Percentiles rank a stretch among this genome's conserved stretches.
These are phyloP conservation scores for Catharanthus roseus DNA, from an alignment of 257 asterid genomes.

Conservation along the genomic window DNA sequence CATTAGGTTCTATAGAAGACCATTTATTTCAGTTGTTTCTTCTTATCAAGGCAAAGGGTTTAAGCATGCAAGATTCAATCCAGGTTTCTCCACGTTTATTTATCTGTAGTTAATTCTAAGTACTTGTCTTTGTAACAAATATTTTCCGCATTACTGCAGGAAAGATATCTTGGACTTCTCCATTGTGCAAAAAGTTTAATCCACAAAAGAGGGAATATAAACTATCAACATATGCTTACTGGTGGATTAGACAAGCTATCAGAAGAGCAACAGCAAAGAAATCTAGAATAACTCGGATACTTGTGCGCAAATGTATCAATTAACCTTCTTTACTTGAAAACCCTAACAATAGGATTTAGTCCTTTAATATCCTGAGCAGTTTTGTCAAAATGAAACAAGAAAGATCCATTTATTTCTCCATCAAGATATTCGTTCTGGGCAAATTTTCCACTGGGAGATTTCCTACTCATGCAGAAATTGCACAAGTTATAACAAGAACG, in stretches of 20 bases:
- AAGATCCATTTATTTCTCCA: background rate
- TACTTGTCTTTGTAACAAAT: background rate
- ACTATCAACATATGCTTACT: conserved; percentile 63
- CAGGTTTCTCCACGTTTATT: conserved; percentile 37
- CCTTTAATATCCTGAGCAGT: background rate
- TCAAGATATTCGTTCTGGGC: no score
- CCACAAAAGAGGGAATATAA: conserved; percentile 57
- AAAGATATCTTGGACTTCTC: conserved; percentile 61
- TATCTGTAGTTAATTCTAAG: no score
- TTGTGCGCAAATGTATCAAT: conserved; percentile 29
- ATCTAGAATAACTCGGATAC: conserved; percentile 47
- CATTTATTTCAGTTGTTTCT: conserved; percentile 49
- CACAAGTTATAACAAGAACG: conserved; percentile 28
- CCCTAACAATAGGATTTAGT: background rate
- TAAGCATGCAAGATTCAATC: conserved; percentile 49
- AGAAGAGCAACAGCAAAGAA: conserved; percentile 50
- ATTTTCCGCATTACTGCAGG: conserved; percentile 26
- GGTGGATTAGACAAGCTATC: conserved; percentile 75
- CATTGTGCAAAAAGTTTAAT: conserved; percentile 54
- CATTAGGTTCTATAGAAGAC: conserved; percentile 42
- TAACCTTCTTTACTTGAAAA: background rate
- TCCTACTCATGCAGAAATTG: conserved; percentile 51
- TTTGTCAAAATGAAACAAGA: background rate
- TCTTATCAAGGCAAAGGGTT: conserved; percentile 59
- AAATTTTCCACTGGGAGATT: conserved; percentile 7